These are phyloP conservation scores for Ustilago shanxiensis DNA, from an alignment of 1,284 basidiomycete genomes.

Conservation along the genomic window DNA sequence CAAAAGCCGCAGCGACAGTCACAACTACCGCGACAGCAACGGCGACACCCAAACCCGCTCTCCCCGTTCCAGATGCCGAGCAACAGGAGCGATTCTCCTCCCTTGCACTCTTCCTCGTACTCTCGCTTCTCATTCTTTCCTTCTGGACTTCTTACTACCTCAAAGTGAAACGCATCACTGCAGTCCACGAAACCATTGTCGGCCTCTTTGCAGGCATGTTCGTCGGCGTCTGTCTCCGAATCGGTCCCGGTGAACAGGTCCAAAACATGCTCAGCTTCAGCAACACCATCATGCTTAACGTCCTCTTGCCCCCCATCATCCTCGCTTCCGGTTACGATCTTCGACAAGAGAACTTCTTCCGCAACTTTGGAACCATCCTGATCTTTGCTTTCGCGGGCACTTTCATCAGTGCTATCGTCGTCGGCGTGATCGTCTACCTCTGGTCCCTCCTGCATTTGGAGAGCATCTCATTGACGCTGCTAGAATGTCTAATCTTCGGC, in stretches of 20 bases:
- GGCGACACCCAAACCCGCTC: conserved; percentile 13
- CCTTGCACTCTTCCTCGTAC: conserved; percentile 77
- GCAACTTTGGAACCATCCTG: conserved; percentile 78
- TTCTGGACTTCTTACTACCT: conserved; percentile 98
- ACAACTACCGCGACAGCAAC: conserved; percentile 7
- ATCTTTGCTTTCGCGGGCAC: conserved; percentile 97
- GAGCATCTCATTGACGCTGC: conserved; percentile 60
- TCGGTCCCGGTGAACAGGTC: conserved; percentile 92
- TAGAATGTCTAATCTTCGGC: conserved; percentile 94
- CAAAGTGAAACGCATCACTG: conserved; percentile 93
- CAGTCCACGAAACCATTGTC: conserved; percentile 95
- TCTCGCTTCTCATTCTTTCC: conserved; percentile 90
- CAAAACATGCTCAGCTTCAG: conserved; percentile 97
- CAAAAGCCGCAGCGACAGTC: conserved; percentile 3
- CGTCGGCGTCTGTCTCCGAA: conserved; percentile 88
- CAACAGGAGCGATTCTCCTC: conserved; percentile 67
- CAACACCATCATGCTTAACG: conserved; percentile 97
- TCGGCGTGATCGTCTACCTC: conserved; percentile 94
- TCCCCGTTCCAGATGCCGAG: conserved; percentile 59
- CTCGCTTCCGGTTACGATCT: conserved; percentile 97
- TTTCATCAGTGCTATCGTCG: conserved; percentile 94
- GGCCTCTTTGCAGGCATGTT: conserved; percentile 95
- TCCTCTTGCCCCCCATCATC: conserved; percentile 96
- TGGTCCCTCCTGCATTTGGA: conserved; percentile 86
- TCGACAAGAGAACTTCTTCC: conserved; percentile 97